Evolutionary conservation across 768 basidiomycete species (phyloP), one percentile per base, ranked within the genome.

Genomic region (Pulveroboletus sp.): DNA sequence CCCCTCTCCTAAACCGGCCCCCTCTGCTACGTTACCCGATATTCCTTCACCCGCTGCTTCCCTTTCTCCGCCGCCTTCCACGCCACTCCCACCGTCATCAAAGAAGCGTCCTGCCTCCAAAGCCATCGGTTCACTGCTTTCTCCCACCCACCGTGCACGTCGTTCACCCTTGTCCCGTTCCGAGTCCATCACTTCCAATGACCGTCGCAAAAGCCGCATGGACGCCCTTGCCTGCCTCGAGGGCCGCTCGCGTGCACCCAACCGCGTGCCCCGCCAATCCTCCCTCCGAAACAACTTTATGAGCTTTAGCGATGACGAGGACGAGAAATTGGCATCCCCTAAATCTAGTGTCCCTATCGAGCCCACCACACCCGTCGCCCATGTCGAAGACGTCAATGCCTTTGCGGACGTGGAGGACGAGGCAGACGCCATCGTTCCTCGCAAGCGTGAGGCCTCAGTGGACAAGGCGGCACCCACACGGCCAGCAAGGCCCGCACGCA

Each of bases 291-390:
- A 63, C 24, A 84, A 84, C 61, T 85, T 85, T 56, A 85, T 85
- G 79, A 80, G 72, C 68, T 78, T 84, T 75, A 77, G 72, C 43
- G 84, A 86, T 55, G 82, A 85, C 51, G 83, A 83, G 20, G 77
- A 77, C 41, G 77, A 76, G 5, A 72, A 67, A 9, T 43, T 56
- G 5, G 38, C 45, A 17, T 2, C 23, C 0, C 24, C 11, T 42
- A 51, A 39, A 40, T 46, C 51, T 3, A 47, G 36, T 39, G 57
- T 27, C 43, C 23, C 20, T 47, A 46, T 21, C 16, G 34, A 14
- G 49, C 45, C 35, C 51, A 55, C 27, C 43, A 55, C 24, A 44
- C 49, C 37, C 49, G 56, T 8, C 29, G 10, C 47, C 54, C 58
- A 42, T 40, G 29, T 43, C 23, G 65, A 66, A 14, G 66, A 66